Evolutionary conservation across 352 stramenopile species (phyloP), one percentile per base, ranked within the genome.

Genomic region (Phytophthora capsici): DNA sequence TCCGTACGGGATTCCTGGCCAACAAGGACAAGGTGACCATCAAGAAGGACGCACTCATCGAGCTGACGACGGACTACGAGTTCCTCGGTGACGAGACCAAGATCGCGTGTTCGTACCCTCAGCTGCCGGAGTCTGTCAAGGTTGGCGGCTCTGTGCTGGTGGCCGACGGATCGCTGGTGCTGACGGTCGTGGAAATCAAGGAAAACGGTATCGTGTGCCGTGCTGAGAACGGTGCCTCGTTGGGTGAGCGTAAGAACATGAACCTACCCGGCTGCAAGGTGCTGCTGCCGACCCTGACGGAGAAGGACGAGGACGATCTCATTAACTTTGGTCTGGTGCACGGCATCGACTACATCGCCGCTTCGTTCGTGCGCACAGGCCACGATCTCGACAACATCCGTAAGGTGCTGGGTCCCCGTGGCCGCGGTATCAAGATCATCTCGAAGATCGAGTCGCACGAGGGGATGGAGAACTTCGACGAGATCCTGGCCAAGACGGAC

Each of bases 371-470:
- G 48, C 96, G 98, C 66, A 97, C 91, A 32, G 95, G 90, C 13
- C 77, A 90, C 41, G 97, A 99, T 65, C 97, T 99, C 67, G 88
- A 95, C 51, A 97, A 99, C 73, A 98, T 99, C 66, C 90, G 97
- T 45, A 67, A 76, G 10, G 78, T 97, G 36, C 80, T 98, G 6
- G 94, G 91, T 6, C 94, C 73, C 34, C 84, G 71, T 32, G 85
- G 77, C 66, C 85, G 80, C 48, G 78, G 77, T 56, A 98, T 98
- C 66, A 97, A 98, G 77, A 97, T 99, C 67, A 99, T 99, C 75
- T 93, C 96, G 23, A 99, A 99, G 84, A 98, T 99, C 63, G 97
- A 99, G 78, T 99, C 98, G 69, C 91, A 98, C 68, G 97, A 99
- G 75, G 98, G 96, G 22, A 83, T 99, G 44, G 76, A 96, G 41